Evolutionary conservation across 2,329 filamentous ascomycete species (phyloP), one percentile per base, ranked within the genome.

Genomic region (Fusarium vanettenii): DNA sequence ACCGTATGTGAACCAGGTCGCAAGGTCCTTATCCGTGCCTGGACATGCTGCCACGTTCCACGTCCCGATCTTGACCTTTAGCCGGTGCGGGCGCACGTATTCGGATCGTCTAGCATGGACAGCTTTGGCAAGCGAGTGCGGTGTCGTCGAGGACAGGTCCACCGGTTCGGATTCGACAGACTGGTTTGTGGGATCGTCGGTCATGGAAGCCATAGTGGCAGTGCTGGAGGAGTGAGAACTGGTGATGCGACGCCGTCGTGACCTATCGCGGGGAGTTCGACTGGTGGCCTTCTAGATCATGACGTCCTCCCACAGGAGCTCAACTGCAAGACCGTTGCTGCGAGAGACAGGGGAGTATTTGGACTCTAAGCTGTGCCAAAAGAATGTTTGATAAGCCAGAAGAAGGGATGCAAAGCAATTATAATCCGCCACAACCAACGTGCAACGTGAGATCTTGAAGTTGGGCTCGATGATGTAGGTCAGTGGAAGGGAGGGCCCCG

Each of bases 31-130:
- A 82, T 98, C 95, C 0, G 95, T 95, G 27, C 94, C 95, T 14
- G 94, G 91, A 74, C 93, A 92, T 2, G 93, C 92, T 5, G 95
- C 97, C 18, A 98, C 94, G 83, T 99, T 99, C 97, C 97, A 99
- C 0, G 94, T 93, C 48, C 96, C 97, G 61, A 99, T 89, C 84
- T 98, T 98, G 82, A 99, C 90, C 74, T 92, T 92, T 76, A 98
- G 90, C 60, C 89, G 89, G 81, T 92, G 92, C 50, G 92, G 90
- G 41, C 92, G 90, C 29, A 93, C 92, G 81, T 95, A 99, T 82
- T 98, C 95, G 59, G 89, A 85, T 78, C 92, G 90, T 64, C 97
- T 90, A 43, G 93, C 91, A 80, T 92, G 90, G 43, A 98, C 86
- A 33, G 90, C 90, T 71, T 86, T 87, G 55, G 90, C 89, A n/a